Percentiles rank a stretch among this genome's conserved stretches.
These are phyloP conservation scores for Dothideomycetidae sp. DNA, from an alignment of 2,329 filamentous ascomycete genomes.

Conservation along the genomic window DNA sequence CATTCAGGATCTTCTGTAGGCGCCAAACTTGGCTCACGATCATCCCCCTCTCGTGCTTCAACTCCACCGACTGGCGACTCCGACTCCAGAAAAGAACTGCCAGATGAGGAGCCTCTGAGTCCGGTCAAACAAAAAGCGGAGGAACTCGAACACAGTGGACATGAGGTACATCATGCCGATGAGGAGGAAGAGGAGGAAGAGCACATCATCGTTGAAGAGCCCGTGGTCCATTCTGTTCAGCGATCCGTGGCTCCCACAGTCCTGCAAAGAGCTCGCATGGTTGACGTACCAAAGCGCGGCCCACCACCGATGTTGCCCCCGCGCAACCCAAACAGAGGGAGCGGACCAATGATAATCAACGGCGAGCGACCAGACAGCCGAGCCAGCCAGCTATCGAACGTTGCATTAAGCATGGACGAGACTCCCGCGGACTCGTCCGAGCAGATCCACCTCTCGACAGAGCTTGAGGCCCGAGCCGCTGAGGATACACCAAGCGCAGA, in stretches of 20 bases:
- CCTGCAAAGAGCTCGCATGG: constrained; percentile 59
- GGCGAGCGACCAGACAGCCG: constrained; percentile 12
- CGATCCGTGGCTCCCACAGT: constrained; percentile 29
- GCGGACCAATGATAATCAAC: constrained; percentile 22
- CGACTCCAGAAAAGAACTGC: constrained; percentile 12
- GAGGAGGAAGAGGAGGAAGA: constrained; percentile 34
- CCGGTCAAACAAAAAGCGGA: no score
- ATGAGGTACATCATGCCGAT: constrained; percentile 35
- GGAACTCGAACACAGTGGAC: constrained; percentile 26
- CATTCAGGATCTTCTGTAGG: constrained; percentile 3
- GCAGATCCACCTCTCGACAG: no score
- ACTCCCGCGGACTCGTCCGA: no score
- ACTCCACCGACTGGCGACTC: constrained; percentile 8
- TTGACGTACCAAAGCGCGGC: constrained; percentile 69
- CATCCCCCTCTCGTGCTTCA: constrained; percentile 5
- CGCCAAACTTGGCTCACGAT: constrained; percentile 1
- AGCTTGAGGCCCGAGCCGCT: no score
- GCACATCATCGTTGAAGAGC: constrained; percentile 41
- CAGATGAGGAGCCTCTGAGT: constrained; percentile 23
- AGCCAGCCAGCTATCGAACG: constrained; percentile 4
- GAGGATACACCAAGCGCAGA: neutral
- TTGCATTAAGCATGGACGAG: no score
- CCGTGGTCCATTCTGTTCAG: constrained; percentile 55
- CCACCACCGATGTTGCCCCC: constrained; percentile 68
- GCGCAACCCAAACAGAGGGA: constrained; percentile 50